Conservation (phyloP, 1,284 basidiomycete genomes). For the Sparassis latifolia region DNA sequence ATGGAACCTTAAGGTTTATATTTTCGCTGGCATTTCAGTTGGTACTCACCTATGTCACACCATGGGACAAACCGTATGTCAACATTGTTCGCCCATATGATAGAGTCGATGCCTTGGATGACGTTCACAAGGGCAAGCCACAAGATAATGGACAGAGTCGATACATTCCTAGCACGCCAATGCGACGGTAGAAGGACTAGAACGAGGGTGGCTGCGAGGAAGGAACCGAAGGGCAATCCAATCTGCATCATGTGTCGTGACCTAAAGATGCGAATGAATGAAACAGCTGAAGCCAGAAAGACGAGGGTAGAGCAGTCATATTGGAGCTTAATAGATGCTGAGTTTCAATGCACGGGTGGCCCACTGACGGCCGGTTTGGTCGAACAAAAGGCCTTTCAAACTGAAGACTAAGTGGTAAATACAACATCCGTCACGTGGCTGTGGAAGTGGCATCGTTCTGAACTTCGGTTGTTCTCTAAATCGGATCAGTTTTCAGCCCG, state of each 20-base stretch:
- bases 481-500: too few species aligned
- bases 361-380: too few species aligned
- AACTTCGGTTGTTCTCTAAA: too few species aligned
- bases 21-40: neutral
- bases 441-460: too few species aligned
- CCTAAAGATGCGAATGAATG: too few species aligned
- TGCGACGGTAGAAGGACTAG: slow-evolving; percentile 22
- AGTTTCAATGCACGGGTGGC: too few species aligned
- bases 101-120: slow-evolving; percentile 30
- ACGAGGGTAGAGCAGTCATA: too few species aligned
- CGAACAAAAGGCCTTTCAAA: too few species aligned
- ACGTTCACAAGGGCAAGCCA: slow-evolving; percentile 34
- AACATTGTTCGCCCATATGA: slow-evolving; percentile 33
- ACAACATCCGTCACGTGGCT: too few species aligned
- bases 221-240: slow-evolving; percentile 4
- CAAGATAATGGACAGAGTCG: slow-evolving; percentile 32
- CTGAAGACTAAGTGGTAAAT: too few species aligned
- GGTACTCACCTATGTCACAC: slow-evolving; percentile 41
- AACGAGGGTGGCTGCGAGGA: slow-evolving; percentile 19
- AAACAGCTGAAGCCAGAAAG: too few species aligned
- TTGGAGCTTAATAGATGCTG: too few species aligned
- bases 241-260: neutral
- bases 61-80: slow-evolving; percentile 28
- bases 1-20: neutral
- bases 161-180: slow-evolving; percentile 32